A percentile compares a stretch with the other conserved stretches of the same genome.
Conservation (phyloP, 805 yeast genomes). For the Pichia deserticola region DNA sequence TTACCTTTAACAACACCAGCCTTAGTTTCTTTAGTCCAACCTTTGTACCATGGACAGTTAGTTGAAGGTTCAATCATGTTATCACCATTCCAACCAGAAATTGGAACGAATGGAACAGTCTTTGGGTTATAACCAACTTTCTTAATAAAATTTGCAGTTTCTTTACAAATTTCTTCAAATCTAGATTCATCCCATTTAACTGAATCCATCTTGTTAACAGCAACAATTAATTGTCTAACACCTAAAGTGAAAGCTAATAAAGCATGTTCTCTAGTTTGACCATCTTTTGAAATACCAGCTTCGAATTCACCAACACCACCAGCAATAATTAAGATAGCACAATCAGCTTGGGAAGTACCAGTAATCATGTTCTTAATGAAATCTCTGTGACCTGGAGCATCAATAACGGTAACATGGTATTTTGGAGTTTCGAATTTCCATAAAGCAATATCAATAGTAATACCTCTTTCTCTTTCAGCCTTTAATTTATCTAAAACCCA, state of each 20-base stretch:
- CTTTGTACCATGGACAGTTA: conserved; percentile 86
- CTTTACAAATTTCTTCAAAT: conserved; percentile 71
- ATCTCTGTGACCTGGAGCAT: conserved; percentile 96
- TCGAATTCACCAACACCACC: conserved; percentile 93
- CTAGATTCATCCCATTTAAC: conserved; percentile 80
- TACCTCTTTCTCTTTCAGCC: conserved; percentile 97
- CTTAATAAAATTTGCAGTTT: conserved; percentile 73
- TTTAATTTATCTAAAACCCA: conserved; percentile 94
- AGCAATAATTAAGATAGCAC: conserved; percentile 86
- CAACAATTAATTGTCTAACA: conserved; percentile 80
- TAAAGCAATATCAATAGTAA: conserved; percentile 89
- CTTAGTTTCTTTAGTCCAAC: conserved; percentile 76
- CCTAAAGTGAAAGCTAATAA: conserved; percentile 84
- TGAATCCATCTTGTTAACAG: conserved; percentile 93
- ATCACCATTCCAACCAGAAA: conserved; percentile 91
- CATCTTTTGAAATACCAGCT: conserved; percentile 92
- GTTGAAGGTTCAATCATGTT: conserved; percentile 80
- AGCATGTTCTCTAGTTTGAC: conserved; percentile 95
- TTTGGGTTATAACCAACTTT: conserved; percentile 80
- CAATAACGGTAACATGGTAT: conserved; percentile 84
- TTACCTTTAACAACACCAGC: conserved; percentile 62
- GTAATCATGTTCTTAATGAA: conserved; percentile 95
- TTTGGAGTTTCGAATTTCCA: conserved; percentile 91
- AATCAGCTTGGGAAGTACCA: conserved; percentile 91
- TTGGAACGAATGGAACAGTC: conserved; percentile 82